Evolutionary conservation across 345 rosid species (phyloP).

Genomic region (Gossypium stocksii): DNA sequence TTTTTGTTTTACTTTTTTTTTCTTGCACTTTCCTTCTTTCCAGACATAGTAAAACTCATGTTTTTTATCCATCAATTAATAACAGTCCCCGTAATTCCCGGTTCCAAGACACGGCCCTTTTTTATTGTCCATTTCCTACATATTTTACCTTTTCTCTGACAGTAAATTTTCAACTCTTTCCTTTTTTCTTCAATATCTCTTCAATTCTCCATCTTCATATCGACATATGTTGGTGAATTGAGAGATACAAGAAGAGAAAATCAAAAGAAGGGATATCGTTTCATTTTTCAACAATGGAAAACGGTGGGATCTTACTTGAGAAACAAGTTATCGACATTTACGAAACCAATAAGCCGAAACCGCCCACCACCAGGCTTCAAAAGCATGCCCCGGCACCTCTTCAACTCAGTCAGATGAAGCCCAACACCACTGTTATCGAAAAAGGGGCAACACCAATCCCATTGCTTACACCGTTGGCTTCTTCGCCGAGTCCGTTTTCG

Average conservation of each 20-base stretch:
- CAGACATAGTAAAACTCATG: background rate
- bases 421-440: too few species aligned
- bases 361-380: constrained; percentile 70
- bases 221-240: background rate
- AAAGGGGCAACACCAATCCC: constrained; percentile 48
- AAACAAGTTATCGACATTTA: constrained; percentile 21
- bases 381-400: constrained; percentile 47
- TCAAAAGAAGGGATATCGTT: background rate
- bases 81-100: background rate
- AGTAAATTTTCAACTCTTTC: background rate
- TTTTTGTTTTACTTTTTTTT: too few species aligned
- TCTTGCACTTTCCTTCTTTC: too few species aligned
- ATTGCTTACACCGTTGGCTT: constrained; percentile 47
- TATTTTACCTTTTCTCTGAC: background rate
- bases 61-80: background rate
- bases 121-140: too few species aligned
- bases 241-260: background rate
- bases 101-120: background rate
- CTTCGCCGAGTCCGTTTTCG: constrained; percentile 27
- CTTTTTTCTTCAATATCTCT: too few species aligned
- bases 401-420: constrained; percentile 19
- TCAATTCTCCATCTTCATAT: too few species aligned
- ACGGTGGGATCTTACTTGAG: constrained; percentile 20
- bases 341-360: constrained; percentile 23
- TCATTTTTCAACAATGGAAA: constrained; percentile 11